phyloP scores from a whole-genome alignment of 768 basidiomycete genomes.

The Myochromella boudieri region DNA sequence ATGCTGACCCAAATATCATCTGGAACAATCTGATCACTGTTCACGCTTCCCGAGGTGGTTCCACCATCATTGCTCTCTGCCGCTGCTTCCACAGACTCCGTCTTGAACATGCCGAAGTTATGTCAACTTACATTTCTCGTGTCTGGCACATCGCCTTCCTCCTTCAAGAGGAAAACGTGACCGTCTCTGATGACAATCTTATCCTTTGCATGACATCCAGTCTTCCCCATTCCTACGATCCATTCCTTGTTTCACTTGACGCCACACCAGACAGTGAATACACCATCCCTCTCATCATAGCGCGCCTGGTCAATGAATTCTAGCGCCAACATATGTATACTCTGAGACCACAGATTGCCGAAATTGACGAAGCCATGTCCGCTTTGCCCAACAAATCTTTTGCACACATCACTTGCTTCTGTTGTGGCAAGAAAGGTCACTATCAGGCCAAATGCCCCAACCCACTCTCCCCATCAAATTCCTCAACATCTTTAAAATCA shows the following conservation, averaged over 20 bases:
- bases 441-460: conserved; percentile 5
- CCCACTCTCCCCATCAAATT: no score
- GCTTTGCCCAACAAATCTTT: not conserved
- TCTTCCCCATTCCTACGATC: conserved; percentile 1
- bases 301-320: conserved; percentile 3
- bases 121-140: conserved; percentile 8
- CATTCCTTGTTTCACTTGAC: conserved; percentile 8
- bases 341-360: not conserved
- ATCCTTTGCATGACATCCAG: not conserved
- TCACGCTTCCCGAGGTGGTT: not conserved
- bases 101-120: not conserved
- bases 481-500: no score
- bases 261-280: conserved; percentile 2
- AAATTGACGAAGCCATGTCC: not conserved
- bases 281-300: not conserved
- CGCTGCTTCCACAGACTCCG: not conserved
- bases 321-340: no score
- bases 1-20: not conserved
- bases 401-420: conserved; percentile 1
- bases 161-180: not conserved
- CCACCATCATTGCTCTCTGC: not conserved
- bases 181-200: not conserved
- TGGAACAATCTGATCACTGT: not conserved
- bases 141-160: conserved; percentile 5
- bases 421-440: conserved; percentile 3